Evolutionary conservation across 1,139 yeast genomes (phyloP).

Genomic region (Scheffersomyces illinoinensis): DNA sequence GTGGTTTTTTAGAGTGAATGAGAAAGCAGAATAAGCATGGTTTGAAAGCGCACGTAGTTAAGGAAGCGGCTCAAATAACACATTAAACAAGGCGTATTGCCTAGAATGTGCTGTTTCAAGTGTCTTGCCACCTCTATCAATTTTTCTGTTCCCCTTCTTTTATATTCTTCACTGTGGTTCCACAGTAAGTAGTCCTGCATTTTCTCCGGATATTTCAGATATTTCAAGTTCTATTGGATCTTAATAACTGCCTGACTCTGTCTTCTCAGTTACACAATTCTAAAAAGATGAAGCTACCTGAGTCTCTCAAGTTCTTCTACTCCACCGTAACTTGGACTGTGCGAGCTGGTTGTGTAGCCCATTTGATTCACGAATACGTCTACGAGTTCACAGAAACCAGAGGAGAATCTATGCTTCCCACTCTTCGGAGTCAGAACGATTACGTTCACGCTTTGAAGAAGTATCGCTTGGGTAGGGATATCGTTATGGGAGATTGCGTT

Average conservation of each 20-base stretch:
- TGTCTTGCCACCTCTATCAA: neutral
- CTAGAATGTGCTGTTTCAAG: neutral
- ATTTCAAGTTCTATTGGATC: neutral
- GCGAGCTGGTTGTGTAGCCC: slow-evolving; percentile 69
- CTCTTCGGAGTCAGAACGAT: slow-evolving; percentile 72
- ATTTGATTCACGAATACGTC: slow-evolving; percentile 62
- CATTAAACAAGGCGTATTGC: no score
- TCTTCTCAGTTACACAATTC: neutral
- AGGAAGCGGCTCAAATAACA: neutral
- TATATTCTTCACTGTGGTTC: neutral
- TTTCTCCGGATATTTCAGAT: neutral
- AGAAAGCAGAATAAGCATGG: no score
- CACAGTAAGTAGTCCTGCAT: neutral
- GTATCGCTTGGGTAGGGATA: slow-evolving; percentile 56
- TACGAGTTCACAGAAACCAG: slow-evolving; percentile 80
- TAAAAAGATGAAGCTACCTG: slow-evolving; percentile 12
- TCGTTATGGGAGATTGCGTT: slow-evolving; percentile 81
- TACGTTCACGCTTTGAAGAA: slow-evolving; percentile 76
- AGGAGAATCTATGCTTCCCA: slow-evolving; percentile 96
- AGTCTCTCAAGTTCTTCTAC: slow-evolving; percentile 29
- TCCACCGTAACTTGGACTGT: slow-evolving; percentile 48
- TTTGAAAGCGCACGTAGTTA: no score
- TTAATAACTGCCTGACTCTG: neutral
- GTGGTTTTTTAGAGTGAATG: no score
- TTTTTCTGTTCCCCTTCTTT: no score